Evolutionary conservation across 2,329 filamentous ascomycete genomes (phyloP).

Genomic region (Blastomyces emzantsi): DNA sequence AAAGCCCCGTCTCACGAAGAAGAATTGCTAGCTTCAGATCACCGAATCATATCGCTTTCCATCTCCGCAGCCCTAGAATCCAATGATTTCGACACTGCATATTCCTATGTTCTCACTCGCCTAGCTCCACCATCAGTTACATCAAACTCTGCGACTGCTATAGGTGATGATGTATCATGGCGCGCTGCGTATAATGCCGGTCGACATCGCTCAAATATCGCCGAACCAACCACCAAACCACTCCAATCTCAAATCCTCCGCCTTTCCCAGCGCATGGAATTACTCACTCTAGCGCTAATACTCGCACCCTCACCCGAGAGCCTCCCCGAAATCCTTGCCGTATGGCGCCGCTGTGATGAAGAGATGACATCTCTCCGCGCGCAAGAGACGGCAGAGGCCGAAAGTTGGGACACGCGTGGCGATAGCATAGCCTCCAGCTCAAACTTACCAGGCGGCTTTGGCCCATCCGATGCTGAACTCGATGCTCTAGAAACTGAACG

Average conservation of each 20-base stretch:
- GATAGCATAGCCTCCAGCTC: slow-evolving; percentile 29
- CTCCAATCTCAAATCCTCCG: slow-evolving; percentile 42
- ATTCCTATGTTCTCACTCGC: slow-evolving; percentile 56
- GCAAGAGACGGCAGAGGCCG: slow-evolving; percentile 48
- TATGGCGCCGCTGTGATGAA: slow-evolving; percentile 56
- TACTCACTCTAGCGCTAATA: slow-evolving; percentile 53
- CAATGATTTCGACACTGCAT: slow-evolving; percentile 51
- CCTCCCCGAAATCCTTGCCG: slow-evolving; percentile 52
- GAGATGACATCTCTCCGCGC: slow-evolving; percentile 48
- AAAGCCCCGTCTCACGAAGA: slow-evolving; percentile 19
- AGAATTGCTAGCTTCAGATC: slow-evolving; percentile 32
- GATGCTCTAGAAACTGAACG: slow-evolving; percentile 40
- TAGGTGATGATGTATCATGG: slow-evolving; percentile 52
- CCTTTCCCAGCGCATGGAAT: slow-evolving; percentile 56
- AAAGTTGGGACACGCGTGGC: slow-evolving; percentile 49
- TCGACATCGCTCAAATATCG: slow-evolving; percentile 39
- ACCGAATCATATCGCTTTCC: slow-evolving; percentile 40
- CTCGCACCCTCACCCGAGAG: slow-evolving; percentile 48
- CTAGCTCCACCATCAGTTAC: slow-evolving; percentile 35
- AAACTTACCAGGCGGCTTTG: slow-evolving; percentile 38
- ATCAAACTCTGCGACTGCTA: slow-evolving; percentile 20
- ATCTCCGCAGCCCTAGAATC: slow-evolving; percentile 37
- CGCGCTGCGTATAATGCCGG: slow-evolving; percentile 55
- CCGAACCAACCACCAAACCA: slow-evolving; percentile 24
- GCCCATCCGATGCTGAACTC: slow-evolving; percentile 35